Evolutionary conservation across 2,329 filamentous ascomycete species (phyloP), one percentile per base, ranked within the genome.

Genomic region (Colletotrichum sp.): DNA sequence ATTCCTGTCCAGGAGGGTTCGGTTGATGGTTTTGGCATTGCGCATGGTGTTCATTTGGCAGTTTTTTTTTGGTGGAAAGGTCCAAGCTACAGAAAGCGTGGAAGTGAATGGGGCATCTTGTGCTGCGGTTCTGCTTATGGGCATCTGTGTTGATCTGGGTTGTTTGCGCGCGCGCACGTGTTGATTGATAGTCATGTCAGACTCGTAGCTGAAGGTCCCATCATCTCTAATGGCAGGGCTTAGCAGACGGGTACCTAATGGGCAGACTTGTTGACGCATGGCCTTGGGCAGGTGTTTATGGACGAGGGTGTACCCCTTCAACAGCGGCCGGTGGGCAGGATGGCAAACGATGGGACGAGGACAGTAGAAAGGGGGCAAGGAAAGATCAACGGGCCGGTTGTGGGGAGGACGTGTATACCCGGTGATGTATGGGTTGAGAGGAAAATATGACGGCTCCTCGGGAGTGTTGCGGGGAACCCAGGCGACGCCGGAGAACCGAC

Each of bases 1-100:
- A 59, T 69, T 47, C 58, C 21, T 65, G 69, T 55, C 69, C 38
- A 65, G n/a, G 27, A 33, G 34, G 68, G 36, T 9, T 47, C n/a
- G 55, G 70, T 33, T 54, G 66, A 66, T 8, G 66, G 70, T 51
- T 72, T 65, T 16, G 65, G 70, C 70, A 75, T 70, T 74, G 61
- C 73, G 55, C 31, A 43, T 54, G 70, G 64, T 75, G 65, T 73
- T 51, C 43, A 21, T 69, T 57, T 36, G 57, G 70, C 63, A 51
- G 59, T 31, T 69, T 27, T 27, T 24, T 27, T 69, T 65, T 59
- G 59, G 54, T 47, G 31, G 34, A 63, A 8, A 36, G 27, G 64
- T 43, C 70, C 21, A 59, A 64, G 24, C 33, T 18, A 64, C 36
- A 66, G 71, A 66, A 67, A 51, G 68, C 47, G n/a, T 36, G 61